Base-by-base conservation (phyloP, 495 filamentous ascomycete species). In the Penicillium cosmopolitanum region DNA sequence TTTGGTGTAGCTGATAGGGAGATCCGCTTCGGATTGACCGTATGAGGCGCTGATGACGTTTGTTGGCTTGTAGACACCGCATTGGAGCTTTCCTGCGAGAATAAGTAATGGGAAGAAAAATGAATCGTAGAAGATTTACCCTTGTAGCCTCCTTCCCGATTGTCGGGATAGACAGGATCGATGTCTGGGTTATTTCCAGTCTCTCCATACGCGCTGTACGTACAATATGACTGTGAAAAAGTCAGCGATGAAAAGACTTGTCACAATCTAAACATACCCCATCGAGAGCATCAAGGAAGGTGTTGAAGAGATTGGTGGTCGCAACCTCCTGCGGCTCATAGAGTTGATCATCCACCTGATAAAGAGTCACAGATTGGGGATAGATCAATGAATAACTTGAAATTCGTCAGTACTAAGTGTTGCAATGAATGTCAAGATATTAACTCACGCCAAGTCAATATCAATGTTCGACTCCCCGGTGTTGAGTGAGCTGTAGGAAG, bases 21-120 rank as follows among this genome's bases (percentile, higher is more conserved):
- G 70, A 35, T 75, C 77, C 19, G 71, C 73, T 63, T 88, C 85
- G 44, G 79, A 77, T 53, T 78, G 78, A 25, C 78, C 79, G 60
- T 87, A 88, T 8, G 83, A 86, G 50, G 82, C 80, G 18, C 81
- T 84, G 60, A 88, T 86, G 33, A 87, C 85, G 56, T 85, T 85
- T 6, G 85, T 84, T 31, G 84, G 79, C 57, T 84, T 77, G 62
- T 80, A 83, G 43, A 80, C 75, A 9, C 88, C 85, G 66, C 89
- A 92, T 69, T 85, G 83, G 21, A 84, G 77, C 33, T 77, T 60
- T 23, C 67, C 64, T 66, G 15, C 12, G 1, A 5, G 10, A 19
- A 33, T 66, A 4, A 58, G 38, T 9, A 5, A 15, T 6, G 13
- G n/a, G 33, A 25, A 5, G 13, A 7, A 28, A 0, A 25, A 5